phyloP scores from a whole-genome alignment of 805 yeast genomes.

The Candida succiphila region DNA sequence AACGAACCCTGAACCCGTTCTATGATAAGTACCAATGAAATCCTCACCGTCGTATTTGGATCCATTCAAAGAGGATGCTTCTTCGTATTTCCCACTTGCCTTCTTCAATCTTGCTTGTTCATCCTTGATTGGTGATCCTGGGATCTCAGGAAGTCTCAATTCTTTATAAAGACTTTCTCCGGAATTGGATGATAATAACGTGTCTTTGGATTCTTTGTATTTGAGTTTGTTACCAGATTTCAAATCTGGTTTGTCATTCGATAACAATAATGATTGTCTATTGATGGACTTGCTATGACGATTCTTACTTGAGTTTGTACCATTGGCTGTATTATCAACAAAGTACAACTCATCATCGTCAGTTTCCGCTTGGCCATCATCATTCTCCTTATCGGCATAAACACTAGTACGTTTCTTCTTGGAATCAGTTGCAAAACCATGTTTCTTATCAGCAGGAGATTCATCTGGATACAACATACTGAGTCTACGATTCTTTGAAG shows the following conservation, averaged over 20 bases:
- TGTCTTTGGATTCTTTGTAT: constrained; percentile 25
- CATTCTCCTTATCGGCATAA: constrained; percentile 6
- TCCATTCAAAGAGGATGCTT: not conserved
- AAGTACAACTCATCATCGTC: constrained; percentile 10
- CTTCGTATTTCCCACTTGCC: constrained; percentile 3
- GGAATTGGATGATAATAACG: constrained; percentile 29
- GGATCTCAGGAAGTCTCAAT: constrained; percentile 38
- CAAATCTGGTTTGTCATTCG: constrained; percentile 11
- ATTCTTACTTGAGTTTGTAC: constrained; percentile 20
- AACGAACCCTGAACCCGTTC: not conserved
- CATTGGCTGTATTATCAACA: constrained; percentile 22
- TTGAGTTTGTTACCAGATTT: too few relatives aligned
- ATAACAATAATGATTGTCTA: not conserved
- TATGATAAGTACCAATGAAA: not conserved
- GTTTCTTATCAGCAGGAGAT: constrained; percentile 3
- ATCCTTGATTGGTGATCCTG: constrained; percentile 24
- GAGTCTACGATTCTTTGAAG: constrained; percentile 15
- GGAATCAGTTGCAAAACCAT: not conserved
- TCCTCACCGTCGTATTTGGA: not conserved
- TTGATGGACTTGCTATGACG: constrained; percentile 2
- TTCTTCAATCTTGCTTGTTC: not conserved
- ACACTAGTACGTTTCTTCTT: too few relatives aligned
- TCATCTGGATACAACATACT: constrained; percentile 18
- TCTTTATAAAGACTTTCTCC: constrained; percentile 31
- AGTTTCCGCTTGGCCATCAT: constrained; percentile 3